These are phyloP conservation scores for Silene noctiflora DNA, from an alignment of 179 eudicot species.

Conservation along the genomic window DNA sequence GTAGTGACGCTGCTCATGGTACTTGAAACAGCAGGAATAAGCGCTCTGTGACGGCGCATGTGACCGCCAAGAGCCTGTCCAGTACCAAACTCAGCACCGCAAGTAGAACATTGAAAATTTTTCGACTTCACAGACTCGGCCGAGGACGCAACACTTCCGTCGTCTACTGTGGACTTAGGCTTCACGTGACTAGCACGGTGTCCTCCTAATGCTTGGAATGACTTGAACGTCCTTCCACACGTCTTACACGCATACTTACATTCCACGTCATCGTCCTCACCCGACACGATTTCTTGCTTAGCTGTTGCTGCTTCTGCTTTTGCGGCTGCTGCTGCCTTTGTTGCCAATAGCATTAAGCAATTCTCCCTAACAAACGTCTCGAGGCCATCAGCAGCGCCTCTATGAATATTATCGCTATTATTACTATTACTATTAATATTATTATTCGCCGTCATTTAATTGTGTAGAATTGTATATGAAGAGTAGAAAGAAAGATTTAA, in stretches of 20 bases:
- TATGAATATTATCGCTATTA: neutral
- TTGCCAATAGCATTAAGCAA: constrained; percentile 18
- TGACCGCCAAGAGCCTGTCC: too few species aligned
- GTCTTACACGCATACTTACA: constrained; percentile 51
- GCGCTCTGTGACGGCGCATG: too few species aligned
- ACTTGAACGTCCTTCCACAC: constrained; percentile 48
- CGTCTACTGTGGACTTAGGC: neutral
- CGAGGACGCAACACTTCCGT: neutral
- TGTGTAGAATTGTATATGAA: too few species aligned
- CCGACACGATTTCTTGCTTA: too few species aligned
- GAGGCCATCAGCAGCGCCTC: constrained; percentile 25
- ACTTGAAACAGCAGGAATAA: neutral
- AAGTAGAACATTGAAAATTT: too few species aligned
- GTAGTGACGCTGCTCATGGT: constrained; percentile 13
- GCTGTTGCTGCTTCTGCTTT: too few species aligned
- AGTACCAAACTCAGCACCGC: too few species aligned
- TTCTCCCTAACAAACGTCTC: constrained; percentile 31
- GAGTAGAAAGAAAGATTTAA: too few species aligned
- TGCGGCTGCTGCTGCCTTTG: neutral
- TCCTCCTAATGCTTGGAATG: constrained; percentile 85
- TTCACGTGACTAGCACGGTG: constrained; percentile 87
- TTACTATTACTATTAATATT: too few species aligned
- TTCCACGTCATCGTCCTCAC: too few species aligned
- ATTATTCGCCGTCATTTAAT: too few species aligned
- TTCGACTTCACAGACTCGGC: too few species aligned